Evolutionary conservation across 1,284 basidiomycete genomes (phyloP), one percentile per base, ranked within the genome.

Genomic region (Fomitopsis schrenkii): DNA sequence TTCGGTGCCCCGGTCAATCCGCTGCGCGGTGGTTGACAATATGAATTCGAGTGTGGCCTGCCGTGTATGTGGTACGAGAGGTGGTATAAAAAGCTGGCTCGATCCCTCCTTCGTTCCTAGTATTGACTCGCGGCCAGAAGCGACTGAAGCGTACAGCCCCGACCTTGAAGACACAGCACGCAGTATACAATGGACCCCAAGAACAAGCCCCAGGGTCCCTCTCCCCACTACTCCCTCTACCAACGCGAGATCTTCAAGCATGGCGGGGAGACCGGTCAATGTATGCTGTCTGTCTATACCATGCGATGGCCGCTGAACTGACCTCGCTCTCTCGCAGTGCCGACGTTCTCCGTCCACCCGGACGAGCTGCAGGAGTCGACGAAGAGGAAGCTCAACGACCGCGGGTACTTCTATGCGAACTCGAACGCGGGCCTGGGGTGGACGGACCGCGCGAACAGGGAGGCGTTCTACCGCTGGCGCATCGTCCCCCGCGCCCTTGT

Each of bases 401-500:
- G 82, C 44, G 80, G 77, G 2, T 85, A 82, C 70, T 80, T 80
- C 60, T 85, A 85, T 63, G 83, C 83, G 5, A 80, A 80, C 70
- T 83, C 82, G 5, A 84, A 86, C 65, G 83, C 84, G 2, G 83
- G 83, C 0, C 64, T 84, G 1, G 81, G 80, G 44, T 83, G 80
- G 78, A 85, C 84, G 0, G 79, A 84, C 70, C 72, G 75, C 58
- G 81, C 83, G 0, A 85, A 86, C 68, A 74, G 80, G 56, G 79
- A 82, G 66, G 79, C 81, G 0, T 83, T 82, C 71, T 82, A 81
- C 63, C 68, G 72, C 35, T 82, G 78, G 77, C 74, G 79, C 22
- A 85, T 86, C 65, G 72, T 86, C 12, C 84, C 85, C 10, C 76
- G 81, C 15, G 81, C 85, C 75, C 77, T 84, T n/a, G 82, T 84